Conservation (phyloP, 805 yeast species). For the Hyphopichia homilentoma region DNA sequence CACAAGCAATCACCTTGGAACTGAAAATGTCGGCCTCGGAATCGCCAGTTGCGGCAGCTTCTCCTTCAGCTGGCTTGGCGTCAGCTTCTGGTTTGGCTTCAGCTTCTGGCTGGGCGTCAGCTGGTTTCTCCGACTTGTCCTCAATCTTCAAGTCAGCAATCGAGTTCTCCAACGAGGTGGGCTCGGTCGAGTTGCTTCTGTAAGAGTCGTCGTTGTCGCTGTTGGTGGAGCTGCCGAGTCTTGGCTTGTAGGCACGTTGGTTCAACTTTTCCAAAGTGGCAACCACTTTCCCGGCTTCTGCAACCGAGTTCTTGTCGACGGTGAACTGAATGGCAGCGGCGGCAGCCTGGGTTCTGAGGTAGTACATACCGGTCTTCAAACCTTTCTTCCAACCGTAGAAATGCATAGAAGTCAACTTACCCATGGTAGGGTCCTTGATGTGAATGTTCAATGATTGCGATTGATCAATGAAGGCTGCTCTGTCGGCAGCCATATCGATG, state of each 20-base stretch:
- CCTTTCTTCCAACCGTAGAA: constrained; percentile 99
- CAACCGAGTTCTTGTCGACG: constrained; percentile 43
- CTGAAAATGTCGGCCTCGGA: constrained; percentile 80
- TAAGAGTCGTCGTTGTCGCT: constrained; percentile 19
- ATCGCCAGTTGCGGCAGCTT: constrained; percentile 15
- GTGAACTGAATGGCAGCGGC: constrained; percentile 92
- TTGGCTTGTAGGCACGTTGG: constrained; percentile 33
- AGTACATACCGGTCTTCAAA: constrained; percentile 97
- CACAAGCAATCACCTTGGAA: constrained; percentile 93
- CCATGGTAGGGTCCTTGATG: constrained; percentile 88
- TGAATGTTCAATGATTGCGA: constrained; percentile 91
- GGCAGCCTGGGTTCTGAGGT: constrained; percentile 96
- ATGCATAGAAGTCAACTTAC: constrained; percentile 95
- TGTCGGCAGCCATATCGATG: constrained; percentile 65
- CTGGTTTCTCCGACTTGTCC: constrained; percentile 12
- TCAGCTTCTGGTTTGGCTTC: constrained; percentile 11
- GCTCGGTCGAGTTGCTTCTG: constrained; percentile 34
- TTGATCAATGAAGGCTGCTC: constrained; percentile 83
- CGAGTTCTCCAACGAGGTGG: constrained; percentile 43
- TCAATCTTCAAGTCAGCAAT: constrained; percentile 41
- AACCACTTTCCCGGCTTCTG: constrained; percentile 33
- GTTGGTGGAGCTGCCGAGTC: constrained; percentile 7
- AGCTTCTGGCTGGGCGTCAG: constrained; percentile 10
- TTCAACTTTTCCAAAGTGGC: constrained; percentile 38
- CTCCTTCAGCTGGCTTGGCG: constrained; percentile 10